These are phyloP conservation scores for Termitomyces heimii DNA, from an alignment of 768 basidiomycete species.

Conservation along the genomic window DNA sequence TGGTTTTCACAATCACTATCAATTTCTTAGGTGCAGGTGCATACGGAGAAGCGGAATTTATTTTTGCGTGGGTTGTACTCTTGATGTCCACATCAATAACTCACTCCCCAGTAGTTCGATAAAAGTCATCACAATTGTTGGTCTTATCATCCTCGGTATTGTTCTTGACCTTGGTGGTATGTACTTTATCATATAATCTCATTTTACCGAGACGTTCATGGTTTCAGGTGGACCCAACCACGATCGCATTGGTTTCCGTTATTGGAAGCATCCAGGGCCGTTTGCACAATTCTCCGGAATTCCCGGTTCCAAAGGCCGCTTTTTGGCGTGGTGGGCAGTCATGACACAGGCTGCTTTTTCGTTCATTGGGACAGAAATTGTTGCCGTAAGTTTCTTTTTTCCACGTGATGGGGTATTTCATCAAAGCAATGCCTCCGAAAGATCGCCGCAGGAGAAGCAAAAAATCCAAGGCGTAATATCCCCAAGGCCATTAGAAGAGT, in stretches of 20 bases:
- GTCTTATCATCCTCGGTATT: constrained; percentile 62
- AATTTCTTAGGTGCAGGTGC: constrained; percentile 73
- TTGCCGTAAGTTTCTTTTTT: constrained; percentile 52
- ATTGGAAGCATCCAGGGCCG: constrained; percentile 88
- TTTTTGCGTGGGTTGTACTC: constrained; percentile 61
- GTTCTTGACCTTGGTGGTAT: constrained; percentile 75
- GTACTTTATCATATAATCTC: constrained; percentile 2
- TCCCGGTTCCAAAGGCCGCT: constrained; percentile 64
- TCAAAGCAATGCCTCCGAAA: constrained; percentile 17
- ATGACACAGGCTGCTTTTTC: constrained; percentile 90
- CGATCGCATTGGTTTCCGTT: constrained; percentile 67
- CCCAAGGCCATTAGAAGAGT: constrained; percentile 65
- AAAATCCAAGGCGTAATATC: constrained; percentile 70
- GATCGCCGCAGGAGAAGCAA: constrained; percentile 88
- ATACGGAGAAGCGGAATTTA: constrained; percentile 83
- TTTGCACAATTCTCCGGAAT: constrained; percentile 71
- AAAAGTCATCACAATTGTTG: constrained; percentile 83
- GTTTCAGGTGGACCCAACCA: constrained; percentile 70
- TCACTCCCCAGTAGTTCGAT: constrained; percentile 46
- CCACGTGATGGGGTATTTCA: background rate
- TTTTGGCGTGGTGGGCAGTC: constrained; percentile 53
- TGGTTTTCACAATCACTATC: constrained; percentile 71
- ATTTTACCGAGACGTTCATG: background rate
- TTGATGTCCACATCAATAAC: constrained; percentile 8
- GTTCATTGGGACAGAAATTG: constrained; percentile 91